Percentiles rank a stretch among this genome's conserved stretches.
These are phyloP conservation scores for Solanum verrucosum DNA, from an alignment of 257 asterid genomes.

Conservation along the genomic window DNA sequence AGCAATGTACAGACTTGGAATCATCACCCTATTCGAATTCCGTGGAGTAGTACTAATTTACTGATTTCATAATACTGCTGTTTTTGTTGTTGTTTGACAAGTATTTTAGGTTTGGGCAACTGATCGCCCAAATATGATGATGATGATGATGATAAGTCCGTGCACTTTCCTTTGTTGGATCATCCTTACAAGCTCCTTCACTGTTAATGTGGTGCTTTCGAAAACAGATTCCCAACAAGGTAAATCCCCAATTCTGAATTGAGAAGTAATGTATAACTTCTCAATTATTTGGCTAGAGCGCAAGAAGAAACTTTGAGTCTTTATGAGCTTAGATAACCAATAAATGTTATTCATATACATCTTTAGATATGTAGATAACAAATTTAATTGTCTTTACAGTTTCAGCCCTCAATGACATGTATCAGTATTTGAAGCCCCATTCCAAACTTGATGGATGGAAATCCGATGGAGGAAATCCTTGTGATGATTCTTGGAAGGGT, in stretches of 20 bases:
- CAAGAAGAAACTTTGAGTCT: not conserved
- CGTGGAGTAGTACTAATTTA: not conserved
- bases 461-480: constrained; percentile 41
- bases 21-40: not conserved
- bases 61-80: not conserved
- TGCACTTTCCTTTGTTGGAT: not conserved
- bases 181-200: not conserved
- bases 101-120: not conserved
- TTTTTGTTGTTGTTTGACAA: not conserved
- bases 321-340: not conserved
- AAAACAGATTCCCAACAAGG: constrained; percentile 1
- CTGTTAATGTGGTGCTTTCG: not conserved
- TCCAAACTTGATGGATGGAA: constrained; percentile 26
- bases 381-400: constrained; percentile 12
- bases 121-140: not conserved
- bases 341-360: not conserved
- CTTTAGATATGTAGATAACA: not conserved
- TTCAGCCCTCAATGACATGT: constrained; percentile 38
- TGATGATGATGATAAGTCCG: not conserved
- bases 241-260: not conserved
- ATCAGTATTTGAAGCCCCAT: constrained; percentile 33
- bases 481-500: constrained; percentile 46
- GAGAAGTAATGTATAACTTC: not conserved
- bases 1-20: too few species aligned
- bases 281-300: not conserved